A percentile compares a stretch with the other conserved stretches of the same genome.
These are phyloP conservation scores for Colletotrichum australisinense DNA, from an alignment of 2,329 filamentous ascomycete species.

Conservation along the genomic window DNA sequence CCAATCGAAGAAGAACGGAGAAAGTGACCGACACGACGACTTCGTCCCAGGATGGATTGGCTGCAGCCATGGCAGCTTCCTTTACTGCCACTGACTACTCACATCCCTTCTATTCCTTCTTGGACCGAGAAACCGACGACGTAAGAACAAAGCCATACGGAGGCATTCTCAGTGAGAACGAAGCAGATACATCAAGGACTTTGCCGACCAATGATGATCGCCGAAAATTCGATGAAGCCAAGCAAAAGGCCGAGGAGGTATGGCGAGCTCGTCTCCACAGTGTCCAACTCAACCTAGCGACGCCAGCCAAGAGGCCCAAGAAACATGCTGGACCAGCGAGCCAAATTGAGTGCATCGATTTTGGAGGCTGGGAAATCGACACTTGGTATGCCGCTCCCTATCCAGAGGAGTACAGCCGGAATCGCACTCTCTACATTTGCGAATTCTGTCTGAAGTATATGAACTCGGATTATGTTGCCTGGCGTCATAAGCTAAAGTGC, in stretches of 20 bases:
- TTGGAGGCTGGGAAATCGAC: constrained; percentile 97
- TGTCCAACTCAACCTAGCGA: constrained; percentile 72
- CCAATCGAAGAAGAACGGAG: constrained; percentile 63
- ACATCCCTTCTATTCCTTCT: constrained; percentile 88
- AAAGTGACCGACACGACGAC: constrained; percentile 45
- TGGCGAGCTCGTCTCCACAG: constrained; percentile 77
- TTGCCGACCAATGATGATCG: constrained; percentile 84
- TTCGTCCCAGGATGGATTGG: constrained; percentile 40
- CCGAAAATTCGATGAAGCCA: constrained; percentile 88
- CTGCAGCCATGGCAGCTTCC: constrained; percentile 38
- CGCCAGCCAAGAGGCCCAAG: constrained; percentile 72
- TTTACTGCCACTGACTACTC: constrained; percentile 64
- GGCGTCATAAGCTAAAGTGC: constrained; percentile 97
- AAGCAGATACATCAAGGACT: constrained; percentile 92
- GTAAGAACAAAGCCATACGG: constrained; percentile 94
- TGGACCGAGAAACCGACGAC: constrained; percentile 90
- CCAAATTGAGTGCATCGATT: constrained; percentile 98
- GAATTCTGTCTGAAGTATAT: constrained; percentile 99
- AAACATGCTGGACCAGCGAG: constrained; percentile 89
- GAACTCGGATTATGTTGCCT: constrained; percentile 98
- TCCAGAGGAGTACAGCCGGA: constrained; percentile 97
- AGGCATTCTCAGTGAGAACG: constrained; percentile 87
- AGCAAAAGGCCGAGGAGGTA: constrained; percentile 90
- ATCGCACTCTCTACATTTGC: constrained; percentile 97
- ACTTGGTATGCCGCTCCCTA: constrained; percentile 99